Percentiles rank a stretch among this genome's conserved stretches.
phyloP scores from a whole-genome alignment of 2,329 filamentous ascomycete species.

The Colletotrichum eremochloae region DNA sequence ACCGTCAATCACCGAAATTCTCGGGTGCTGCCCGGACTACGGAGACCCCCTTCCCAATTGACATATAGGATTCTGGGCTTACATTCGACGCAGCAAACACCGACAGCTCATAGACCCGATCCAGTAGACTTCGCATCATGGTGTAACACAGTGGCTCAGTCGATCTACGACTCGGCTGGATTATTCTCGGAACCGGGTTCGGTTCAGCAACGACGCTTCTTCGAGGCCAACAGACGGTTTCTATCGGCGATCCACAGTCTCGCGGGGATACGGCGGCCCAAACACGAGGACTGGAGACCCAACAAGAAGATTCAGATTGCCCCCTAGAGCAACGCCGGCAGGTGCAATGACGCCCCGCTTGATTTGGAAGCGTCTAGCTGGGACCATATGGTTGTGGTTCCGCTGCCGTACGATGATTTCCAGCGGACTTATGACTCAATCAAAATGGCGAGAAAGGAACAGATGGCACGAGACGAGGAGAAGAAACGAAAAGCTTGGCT shows the following conservation, averaged over 20 bases:
- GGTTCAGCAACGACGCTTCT: constrained; percentile 10
- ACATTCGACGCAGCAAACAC: background rate
- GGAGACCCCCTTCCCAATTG: background rate
- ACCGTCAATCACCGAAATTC: background rate
- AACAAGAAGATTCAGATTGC: background rate
- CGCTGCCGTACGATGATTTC: background rate
- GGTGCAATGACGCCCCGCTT: constrained; percentile 3
- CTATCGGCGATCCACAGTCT: constrained; percentile 23
- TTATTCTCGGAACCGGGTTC: background rate
- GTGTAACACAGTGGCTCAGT: background rate
- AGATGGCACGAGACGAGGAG: background rate
- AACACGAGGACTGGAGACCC: constrained; percentile 12
- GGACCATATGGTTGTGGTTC: constrained; percentile 1
- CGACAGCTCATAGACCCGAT: background rate
- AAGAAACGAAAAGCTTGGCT: constrained; percentile 4
- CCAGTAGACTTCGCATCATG: background rate
- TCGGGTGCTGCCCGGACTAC: background rate
- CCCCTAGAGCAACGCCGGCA: background rate
- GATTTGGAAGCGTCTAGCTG: background rate
- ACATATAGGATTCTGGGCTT: background rate
- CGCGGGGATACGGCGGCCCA: constrained; percentile 23
- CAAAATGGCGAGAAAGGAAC: background rate
- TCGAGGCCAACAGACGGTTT: constrained; percentile 29
- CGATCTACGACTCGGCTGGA: background rate
- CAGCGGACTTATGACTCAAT: background rate